Evolutionary conservation across 495 filamentous ascomycete species (phyloP).

Genomic region (Entonaema liquescens): DNA sequence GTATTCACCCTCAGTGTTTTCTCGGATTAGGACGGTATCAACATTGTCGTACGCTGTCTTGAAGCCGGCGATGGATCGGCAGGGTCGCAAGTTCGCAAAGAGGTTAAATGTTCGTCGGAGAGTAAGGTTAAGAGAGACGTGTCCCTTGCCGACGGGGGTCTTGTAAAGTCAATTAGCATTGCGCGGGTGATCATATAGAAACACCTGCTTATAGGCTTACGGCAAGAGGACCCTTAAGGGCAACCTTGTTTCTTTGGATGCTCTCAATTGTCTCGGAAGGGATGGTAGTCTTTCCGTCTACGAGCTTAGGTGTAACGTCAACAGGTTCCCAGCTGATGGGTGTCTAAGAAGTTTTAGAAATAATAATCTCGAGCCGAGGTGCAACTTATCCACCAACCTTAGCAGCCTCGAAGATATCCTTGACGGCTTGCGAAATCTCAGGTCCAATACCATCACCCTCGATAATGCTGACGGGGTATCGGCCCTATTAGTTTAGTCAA

Average conservation of each 20-base stretch:
- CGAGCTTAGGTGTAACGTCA: constrained; percentile 90
- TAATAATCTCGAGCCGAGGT: constrained; percentile 34
- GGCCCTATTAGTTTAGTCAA: constrained; percentile 67
- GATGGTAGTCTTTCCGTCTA: constrained; percentile 92
- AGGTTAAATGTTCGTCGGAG: constrained; percentile 99
- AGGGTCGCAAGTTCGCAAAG: constrained; percentile 98
- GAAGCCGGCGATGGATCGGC: constrained; percentile 94
- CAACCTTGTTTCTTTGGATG: constrained; percentile 91
- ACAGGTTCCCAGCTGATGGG: constrained; percentile 97
- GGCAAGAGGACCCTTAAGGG: constrained; percentile 95
- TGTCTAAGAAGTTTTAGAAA: constrained; percentile 61
- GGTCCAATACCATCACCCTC: constrained; percentile 99
- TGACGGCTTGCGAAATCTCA: constrained; percentile 95
- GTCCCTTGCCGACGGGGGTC: constrained; percentile 98
- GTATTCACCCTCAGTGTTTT: constrained; percentile 99
- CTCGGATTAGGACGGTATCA: constrained; percentile 96
- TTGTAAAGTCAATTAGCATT: constrained; percentile 47
- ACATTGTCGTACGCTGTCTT: constrained; percentile 99
- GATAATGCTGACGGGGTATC: constrained; percentile 94
- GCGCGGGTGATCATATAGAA: constrained; percentile 4
- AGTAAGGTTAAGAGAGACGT: constrained; percentile 98
- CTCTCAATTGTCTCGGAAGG: constrained; percentile 89
- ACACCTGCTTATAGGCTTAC: constrained; percentile 62
- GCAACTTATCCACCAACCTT: constrained; percentile 64
- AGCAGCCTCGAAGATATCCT: constrained; percentile 96